Evolutionary conservation across 2,329 filamentous ascomycete genomes (phyloP).

Genomic region (Mollisiaceae sp.): DNA sequence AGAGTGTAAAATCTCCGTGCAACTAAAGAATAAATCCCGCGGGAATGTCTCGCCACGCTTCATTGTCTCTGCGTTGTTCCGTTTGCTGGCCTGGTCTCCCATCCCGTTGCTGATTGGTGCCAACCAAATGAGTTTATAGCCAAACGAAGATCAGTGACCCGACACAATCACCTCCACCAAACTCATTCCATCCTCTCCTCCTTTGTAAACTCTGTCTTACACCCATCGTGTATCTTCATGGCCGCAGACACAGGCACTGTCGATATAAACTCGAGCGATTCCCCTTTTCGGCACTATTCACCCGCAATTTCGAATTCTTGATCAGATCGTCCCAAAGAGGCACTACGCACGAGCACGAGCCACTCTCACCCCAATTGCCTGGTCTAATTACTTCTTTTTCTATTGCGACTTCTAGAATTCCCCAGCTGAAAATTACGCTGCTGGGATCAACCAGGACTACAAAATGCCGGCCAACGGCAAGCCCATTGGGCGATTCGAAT

Average conservation of each 20-base stretch:
- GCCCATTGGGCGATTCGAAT: constrained; percentile 41
- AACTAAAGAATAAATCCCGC: neutral
- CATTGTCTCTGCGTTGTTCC: neutral
- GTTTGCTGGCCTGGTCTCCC: neutral
- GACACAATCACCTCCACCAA: neutral
- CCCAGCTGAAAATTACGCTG: constrained; percentile 11
- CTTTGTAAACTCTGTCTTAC: neutral
- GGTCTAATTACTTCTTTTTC: constrained; percentile 11
- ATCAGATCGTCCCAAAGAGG: constrained; percentile 20
- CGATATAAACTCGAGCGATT: constrained; percentile 5
- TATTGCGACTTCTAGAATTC: constrained; percentile 11
- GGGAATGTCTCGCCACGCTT: neutral
- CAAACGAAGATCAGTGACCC: constrained; percentile 16
- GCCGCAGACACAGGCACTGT: constrained; percentile 1
- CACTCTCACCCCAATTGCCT: constrained; percentile 14
- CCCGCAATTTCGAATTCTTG: constrained; percentile 16
- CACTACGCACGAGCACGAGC: constrained; percentile 28
- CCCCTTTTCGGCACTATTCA: neutral
- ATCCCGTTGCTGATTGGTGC: neutral
- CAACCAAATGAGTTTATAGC: constrained; percentile 9
- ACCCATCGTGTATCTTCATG: neutral
- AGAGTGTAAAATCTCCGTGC: neutral
- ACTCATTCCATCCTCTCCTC: neutral
- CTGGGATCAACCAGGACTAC: constrained; percentile 26
- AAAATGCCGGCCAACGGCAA: constrained; percentile 38